Evolutionary conservation across 2,329 filamentous ascomycete genomes (phyloP).

Genomic region (Hypoxylon sp.): DNA sequence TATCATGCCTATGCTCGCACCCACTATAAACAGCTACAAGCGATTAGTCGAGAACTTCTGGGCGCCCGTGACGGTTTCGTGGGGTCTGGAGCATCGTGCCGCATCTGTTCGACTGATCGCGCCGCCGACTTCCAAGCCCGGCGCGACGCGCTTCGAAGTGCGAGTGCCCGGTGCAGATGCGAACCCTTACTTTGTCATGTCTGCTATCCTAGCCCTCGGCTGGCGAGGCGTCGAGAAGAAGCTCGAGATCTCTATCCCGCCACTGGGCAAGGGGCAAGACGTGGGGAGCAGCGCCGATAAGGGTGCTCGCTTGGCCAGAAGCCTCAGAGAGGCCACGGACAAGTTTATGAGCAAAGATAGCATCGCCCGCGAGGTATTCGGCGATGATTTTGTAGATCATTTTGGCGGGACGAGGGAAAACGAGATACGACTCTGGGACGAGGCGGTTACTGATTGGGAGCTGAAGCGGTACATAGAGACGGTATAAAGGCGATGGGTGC

Average conservation of each 20-base stretch:
- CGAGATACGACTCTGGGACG: conserved; percentile 89
- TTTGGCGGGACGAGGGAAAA: conserved; percentile 92
- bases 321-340: conserved; percentile 81
- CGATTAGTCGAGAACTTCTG: conserved; percentile 98
- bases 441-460: conserved; percentile 96
- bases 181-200: conserved; percentile 86
- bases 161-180: conserved; percentile 94
- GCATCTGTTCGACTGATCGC: conserved; percentile 90
- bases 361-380: conserved; percentile 91
- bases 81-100: conserved; percentile 94
- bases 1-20: conserved; percentile 93
- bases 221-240: conserved; percentile 95
- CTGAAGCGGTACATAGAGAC: conserved; percentile 81
- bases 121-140: conserved; percentile 83
- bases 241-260: conserved; percentile 80
- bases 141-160: conserved; percentile 90
- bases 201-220: conserved; percentile 85
- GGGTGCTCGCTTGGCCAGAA: conserved; percentile 83
- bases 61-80: conserved; percentile 96
- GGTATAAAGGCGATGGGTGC: conserved; percentile 53
- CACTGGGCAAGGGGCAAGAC: conserved; percentile 84
- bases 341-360: conserved; percentile 80
- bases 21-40: conserved; percentile 98
- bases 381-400: conserved; percentile 95
- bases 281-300: conserved; percentile 76